Base-by-base conservation (phyloP, 192 early-diverging fungal species). In the Rhizoclosmatium sp. region DNA sequence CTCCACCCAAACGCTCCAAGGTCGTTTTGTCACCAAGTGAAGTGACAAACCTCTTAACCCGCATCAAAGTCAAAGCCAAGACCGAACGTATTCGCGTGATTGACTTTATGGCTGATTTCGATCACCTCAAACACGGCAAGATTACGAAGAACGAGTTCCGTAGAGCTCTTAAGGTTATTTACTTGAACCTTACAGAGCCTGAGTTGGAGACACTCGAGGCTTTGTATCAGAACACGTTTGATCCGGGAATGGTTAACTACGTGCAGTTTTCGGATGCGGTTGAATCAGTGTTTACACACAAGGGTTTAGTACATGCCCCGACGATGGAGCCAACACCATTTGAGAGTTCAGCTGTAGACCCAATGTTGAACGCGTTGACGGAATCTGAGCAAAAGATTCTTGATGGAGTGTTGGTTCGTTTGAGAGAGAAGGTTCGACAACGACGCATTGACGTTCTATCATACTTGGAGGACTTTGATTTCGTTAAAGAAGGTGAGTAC, bases 91-190 rank as follows among this genome's bases (percentile, higher is more conserved):
- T 90, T 46, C 80, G 89, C n/a, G 86, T 90, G 14, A 80, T 80
- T 76, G 89, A 90, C 60, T 87, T 84, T 61, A 81, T 90, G 86
- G 51, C 66, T 2, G 89, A 90, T 75, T 89, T 89, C 83, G 89
- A 90, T 65, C 84, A 86, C 44, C 80, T 89, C 39, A 73, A 79
- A 46, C 85, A 89, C 62, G 85, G 86, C 40, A 76, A 81, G 47
- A 87, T 90, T 60, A 89, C 85, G 2, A 66, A 66, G 47, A 81
- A 82, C 72, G 83, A 88, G 69, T 90, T 90, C 71, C 51, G 81
- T 51, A 68, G 89, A 47, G 84, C 80, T 3, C 62, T 89, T 54
- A 87, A 88, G 65, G 78, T 89, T 3, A 71, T 89, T 2, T 87
- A 75, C 67, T 47, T 81, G n/a, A 77, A 85, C 40, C 47, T 88